Conservation (phyloP, 2,329 filamentous ascomycete genomes). For the Blumeriella jaapii region DNA sequence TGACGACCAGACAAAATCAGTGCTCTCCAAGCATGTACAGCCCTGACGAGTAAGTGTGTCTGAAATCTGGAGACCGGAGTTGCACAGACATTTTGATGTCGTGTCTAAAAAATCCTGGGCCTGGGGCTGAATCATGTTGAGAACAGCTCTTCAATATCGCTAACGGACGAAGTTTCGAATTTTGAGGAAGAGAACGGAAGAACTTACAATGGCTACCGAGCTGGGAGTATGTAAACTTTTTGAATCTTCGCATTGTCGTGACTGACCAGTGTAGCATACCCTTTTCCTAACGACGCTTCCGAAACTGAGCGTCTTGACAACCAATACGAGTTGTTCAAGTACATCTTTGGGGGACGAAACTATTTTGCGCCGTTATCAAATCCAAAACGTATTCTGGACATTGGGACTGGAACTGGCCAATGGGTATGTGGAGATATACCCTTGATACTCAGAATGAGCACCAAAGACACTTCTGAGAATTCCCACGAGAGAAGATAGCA, state of each 20-base stretch:
- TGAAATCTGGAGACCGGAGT: conserved; percentile 15
- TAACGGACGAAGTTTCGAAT: conserved; percentile 11
- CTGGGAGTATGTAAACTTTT: conserved; percentile 8
- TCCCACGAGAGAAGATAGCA: too few relatives aligned
- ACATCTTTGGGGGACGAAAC: conserved; percentile 26
- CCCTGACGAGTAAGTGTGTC: conserved; percentile 18
- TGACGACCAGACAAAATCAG: conserved; percentile 8
- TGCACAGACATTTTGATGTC: conserved; percentile 7
- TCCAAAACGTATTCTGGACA: conserved; percentile 26
- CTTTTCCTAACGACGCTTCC: conserved; percentile 36
- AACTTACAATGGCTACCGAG: conserved; percentile 22
- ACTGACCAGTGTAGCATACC: conserved; percentile 15
- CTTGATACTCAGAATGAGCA: too few relatives aligned
- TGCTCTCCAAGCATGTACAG: conserved; percentile 8
- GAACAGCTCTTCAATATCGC: conserved; percentile 7
- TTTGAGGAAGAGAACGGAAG: conserved; percentile 22
- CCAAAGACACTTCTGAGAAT: too few relatives aligned
- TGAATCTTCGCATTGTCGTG: neutral
- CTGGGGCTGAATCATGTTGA: conserved; percentile 5
- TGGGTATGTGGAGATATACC: too few relatives aligned
- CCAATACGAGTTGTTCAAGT: conserved; percentile 37
- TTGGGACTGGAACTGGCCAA: conserved; percentile 42
- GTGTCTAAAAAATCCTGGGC: neutral
- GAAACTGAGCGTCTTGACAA: conserved; percentile 39
- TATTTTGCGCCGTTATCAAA: conserved; percentile 33